Percentiles rank a stretch among this genome's conserved stretches.
These are phyloP conservation scores for Meripilus lineatus DNA, from an alignment of 1,284 basidiomycete species.

Conservation along the genomic window DNA sequence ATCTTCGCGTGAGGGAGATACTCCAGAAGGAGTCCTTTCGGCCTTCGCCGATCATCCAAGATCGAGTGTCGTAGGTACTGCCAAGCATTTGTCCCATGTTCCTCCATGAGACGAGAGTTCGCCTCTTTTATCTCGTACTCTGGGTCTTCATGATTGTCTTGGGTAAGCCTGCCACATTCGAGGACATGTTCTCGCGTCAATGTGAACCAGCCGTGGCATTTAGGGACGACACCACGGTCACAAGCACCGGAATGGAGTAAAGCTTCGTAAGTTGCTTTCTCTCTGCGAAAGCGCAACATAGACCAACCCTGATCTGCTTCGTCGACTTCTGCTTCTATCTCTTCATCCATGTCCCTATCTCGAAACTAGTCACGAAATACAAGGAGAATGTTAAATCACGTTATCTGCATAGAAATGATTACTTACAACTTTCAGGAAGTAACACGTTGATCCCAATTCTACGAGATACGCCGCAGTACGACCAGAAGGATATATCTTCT, in stretches of 20 bases:
- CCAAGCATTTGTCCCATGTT: background rate
- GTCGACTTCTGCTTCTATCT: background rate
- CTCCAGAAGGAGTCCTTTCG: background rate
- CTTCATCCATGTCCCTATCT: background rate
- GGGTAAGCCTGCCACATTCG: background rate
- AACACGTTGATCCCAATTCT: no score
- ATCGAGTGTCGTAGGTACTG: no score
- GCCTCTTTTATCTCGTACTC: background rate
- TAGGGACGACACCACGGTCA: background rate
- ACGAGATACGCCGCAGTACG: no score
- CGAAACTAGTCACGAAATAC: background rate
- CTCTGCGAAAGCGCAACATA: background rate
- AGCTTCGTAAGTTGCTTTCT: background rate
- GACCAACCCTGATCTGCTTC: background rate
- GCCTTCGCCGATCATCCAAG: background rate
- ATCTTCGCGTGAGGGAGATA: background rate
- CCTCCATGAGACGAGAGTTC: background rate
- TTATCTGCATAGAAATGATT: no score
- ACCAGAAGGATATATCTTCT: no score
- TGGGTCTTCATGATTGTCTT: background rate
- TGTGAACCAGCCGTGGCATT: background rate
- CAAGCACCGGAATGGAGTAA: background rate
- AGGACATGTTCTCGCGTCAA: background rate
- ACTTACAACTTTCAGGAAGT: no score
- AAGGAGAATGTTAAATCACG: no score